A percentile compares a stretch with the other conserved stretches of the same genome.
phyloP scores from a whole-genome alignment of 2,329 filamentous ascomycete genomes.

The Diaporthe sp. region DNA sequence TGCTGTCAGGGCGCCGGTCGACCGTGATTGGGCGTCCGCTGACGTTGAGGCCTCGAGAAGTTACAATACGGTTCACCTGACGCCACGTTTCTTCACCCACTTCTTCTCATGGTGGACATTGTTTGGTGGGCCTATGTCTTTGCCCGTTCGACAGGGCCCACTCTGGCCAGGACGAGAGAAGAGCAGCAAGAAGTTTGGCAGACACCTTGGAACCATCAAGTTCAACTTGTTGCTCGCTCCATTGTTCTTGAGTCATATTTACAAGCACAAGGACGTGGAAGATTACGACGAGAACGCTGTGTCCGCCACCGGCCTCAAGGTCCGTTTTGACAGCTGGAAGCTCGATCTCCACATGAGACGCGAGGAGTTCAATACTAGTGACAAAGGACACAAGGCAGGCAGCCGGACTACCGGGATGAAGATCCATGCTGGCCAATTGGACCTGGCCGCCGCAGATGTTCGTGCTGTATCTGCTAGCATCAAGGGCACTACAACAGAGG shows the following conservation, averaged over 20 bases:
- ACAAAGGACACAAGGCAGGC: constrained; percentile 80
- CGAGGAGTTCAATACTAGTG: constrained; percentile 88
- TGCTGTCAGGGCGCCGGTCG: constrained; percentile 86
- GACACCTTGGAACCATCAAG: constrained; percentile 98
- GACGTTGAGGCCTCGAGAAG: constrained; percentile 84
- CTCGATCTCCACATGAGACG: constrained; percentile 94
- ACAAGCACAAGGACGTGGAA: constrained; percentile 97
- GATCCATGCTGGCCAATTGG: constrained; percentile 93
- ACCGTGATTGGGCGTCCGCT: constrained; percentile 86
- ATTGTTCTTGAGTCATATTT: constrained; percentile 94
- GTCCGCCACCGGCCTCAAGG: constrained; percentile 95
- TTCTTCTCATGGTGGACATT: constrained; percentile 99
- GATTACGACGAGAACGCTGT: constrained; percentile 82
- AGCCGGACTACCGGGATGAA: constrained; percentile 92
- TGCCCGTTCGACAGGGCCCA: constrained; percentile 91
- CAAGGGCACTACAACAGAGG: constrained; percentile 81
- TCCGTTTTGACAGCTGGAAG: constrained; percentile 96
- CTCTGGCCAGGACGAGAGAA: constrained; percentile 95
- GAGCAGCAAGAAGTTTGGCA: constrained; percentile 97
- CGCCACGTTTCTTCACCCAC: constrained; percentile 96
- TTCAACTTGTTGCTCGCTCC: constrained; percentile 94
- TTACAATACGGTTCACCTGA: constrained; percentile 96
- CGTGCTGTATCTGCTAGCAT: constrained; percentile 94
- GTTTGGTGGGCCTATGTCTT: constrained; percentile 93
- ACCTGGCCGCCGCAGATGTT: constrained; percentile 91